phyloP scores from a whole-genome alignment of 2,329 filamentous ascomycete species.

The Aspergillus aculeatus region DNA sequence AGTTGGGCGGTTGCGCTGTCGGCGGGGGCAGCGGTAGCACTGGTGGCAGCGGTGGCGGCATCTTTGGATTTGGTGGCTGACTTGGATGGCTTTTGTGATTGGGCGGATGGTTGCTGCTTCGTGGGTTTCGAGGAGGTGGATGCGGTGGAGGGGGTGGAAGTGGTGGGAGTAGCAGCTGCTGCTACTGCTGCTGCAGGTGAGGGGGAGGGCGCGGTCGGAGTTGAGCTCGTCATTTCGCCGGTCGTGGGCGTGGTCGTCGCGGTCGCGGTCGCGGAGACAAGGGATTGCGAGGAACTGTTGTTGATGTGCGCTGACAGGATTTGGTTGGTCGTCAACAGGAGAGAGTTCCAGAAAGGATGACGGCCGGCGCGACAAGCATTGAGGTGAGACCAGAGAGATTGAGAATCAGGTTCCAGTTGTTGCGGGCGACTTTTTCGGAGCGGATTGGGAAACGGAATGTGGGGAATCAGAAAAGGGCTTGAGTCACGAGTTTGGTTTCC shows the following conservation, averaged over 20 bases:
- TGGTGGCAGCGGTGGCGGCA: conserved; percentile 9
- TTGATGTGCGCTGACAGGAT: conserved; percentile 11
- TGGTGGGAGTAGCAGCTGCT: conserved; percentile 4
- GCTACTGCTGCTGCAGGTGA: conserved; percentile 17
- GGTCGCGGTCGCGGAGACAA: conserved; percentile 1
- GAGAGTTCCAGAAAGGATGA: neutral
- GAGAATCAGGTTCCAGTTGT: neutral
- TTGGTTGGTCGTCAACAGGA: neutral
- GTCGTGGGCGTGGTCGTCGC: conserved; percentile 18
- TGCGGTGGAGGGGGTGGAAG: conserved; percentile 20
- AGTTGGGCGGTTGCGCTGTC: conserved; percentile 36
- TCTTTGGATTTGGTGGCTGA: conserved; percentile 26
- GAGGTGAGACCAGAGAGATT: neutral
- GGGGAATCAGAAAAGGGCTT: conserved; percentile 1
- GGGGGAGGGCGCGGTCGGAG: conserved; percentile 19
- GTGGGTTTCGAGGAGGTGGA: conserved; percentile 13
- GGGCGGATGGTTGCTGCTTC: conserved; percentile 11
- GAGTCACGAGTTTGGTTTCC: conserved; percentile 22
- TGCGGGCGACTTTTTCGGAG: conserved; percentile 19
- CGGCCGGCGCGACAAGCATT: conserved; percentile 27
- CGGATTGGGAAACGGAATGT: conserved; percentile 15
- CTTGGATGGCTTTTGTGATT: conserved; percentile 11
- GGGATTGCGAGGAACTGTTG: conserved; percentile 22
- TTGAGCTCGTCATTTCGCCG: conserved; percentile 6
- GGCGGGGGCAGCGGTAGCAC: conserved; percentile 16